Conservation (phyloP, 176 grass and related monocot genomes). For the Urochloa ruziziensis region DNA sequence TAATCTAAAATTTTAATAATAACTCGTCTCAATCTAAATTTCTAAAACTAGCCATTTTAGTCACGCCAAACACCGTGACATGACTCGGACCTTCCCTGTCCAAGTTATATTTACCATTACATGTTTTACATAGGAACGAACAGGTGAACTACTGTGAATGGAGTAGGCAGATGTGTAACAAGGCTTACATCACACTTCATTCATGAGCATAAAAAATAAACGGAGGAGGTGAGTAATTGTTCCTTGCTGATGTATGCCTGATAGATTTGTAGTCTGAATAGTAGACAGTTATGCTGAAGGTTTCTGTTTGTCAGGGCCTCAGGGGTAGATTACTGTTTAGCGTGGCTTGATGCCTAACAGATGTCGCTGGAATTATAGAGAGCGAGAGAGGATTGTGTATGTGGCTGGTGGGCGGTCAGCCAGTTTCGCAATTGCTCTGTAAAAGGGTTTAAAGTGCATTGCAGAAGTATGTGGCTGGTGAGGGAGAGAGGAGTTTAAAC, state of each 20-base stretch:
- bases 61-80: too few species aligned
- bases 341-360: not conserved
- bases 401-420: not conserved
- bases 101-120: too few species aligned
- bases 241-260: not conserved
- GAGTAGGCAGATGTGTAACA: not conserved
- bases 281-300: not conserved
- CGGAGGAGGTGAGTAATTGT: not conserved
- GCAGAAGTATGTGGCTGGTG: too few species aligned
- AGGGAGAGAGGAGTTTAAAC: too few species aligned
- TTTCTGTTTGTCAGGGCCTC: not conserved
- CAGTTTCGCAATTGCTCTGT: not conserved
- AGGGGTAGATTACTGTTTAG: not conserved
- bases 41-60: too few species aligned
- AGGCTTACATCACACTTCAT: not conserved
- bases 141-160: not conserved
- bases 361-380: not conserved
- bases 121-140: too few species aligned
- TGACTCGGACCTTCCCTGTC: too few species aligned
- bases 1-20: too few species aligned
- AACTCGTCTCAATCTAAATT: too few species aligned
- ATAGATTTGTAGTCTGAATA: not conserved
- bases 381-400: not conserved
- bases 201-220: not conserved
- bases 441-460: too few species aligned